A percentile compares a stretch with the other conserved stretches of the same genome.
Evolutionary conservation across 176 grass and related monocot species (phyloP).

Genomic region (Eleusine indica): DNA sequence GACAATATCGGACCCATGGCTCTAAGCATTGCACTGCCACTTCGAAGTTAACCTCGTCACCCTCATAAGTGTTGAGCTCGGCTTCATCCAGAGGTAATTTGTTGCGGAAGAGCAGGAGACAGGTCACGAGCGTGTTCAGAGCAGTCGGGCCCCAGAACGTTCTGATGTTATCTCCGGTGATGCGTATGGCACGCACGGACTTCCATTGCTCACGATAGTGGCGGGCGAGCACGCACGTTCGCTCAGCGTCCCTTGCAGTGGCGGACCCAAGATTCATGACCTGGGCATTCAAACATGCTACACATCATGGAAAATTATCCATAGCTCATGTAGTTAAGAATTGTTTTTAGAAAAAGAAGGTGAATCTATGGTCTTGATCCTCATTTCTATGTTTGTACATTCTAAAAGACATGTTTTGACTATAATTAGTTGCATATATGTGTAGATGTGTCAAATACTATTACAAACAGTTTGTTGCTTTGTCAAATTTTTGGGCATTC

Average conservation of each 20-base stretch:
- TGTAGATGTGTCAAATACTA: no score
- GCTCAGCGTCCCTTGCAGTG: background rate
- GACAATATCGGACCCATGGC: background rate
- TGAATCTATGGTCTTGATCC: no score
- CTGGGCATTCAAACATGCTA: no score
- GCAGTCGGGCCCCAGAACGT: background rate
- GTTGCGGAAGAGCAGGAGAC: background rate
- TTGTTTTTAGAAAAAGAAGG: no score
- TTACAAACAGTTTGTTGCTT: no score
- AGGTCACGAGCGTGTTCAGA: background rate
- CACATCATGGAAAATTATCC: no score
- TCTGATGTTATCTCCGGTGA: background rate
- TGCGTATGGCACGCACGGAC: background rate
- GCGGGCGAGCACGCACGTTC: background rate
- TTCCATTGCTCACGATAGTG: background rate
- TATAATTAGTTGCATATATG: no score
- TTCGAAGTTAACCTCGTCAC: background rate
- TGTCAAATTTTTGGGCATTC: no score
- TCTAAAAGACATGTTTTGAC: no score
- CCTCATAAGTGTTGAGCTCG: background rate
- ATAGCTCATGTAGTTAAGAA: no score
- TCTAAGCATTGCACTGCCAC: background rate
- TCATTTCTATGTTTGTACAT: no score
- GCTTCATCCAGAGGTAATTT: background rate
- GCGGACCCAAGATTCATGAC: no score